phyloP scores from a whole-genome alignment of 371 early-diverging fungal species.

The Funneliformis caledonium region DNA sequence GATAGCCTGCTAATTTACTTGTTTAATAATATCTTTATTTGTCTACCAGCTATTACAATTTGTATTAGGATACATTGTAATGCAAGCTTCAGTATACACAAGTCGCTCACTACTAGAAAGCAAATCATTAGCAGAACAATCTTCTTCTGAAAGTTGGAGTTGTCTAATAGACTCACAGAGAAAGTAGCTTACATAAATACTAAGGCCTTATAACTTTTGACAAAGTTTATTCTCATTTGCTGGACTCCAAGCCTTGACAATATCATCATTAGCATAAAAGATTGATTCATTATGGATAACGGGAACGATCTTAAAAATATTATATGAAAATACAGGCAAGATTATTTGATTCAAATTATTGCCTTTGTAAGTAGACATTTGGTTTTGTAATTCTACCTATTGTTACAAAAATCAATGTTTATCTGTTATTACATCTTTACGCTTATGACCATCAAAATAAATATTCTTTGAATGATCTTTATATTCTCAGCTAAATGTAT shows the following conservation, averaged over 20 bases:
- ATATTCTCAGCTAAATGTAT: background rate
- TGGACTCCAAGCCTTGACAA: background rate
- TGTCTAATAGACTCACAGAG: constrained; percentile 2
- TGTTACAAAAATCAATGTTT: constrained; percentile 4
- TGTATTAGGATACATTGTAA: background rate
- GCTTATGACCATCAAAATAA: constrained; percentile 21
- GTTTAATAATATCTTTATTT: constrained; percentile 7
- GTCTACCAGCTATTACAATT: constrained; percentile 22
- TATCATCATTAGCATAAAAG: constrained; percentile 33
- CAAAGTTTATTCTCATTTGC: background rate
- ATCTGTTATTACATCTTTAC: constrained; percentile 17
- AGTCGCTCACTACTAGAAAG: background rate
- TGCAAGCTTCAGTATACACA: background rate
- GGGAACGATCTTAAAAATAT: background rate
- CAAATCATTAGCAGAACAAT: background rate
- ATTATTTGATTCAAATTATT: constrained; percentile 4
- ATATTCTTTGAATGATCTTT: constrained; percentile 9
- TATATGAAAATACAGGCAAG: background rate
- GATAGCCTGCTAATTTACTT: constrained; percentile 15
- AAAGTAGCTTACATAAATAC: constrained; percentile 17
- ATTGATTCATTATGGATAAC: constrained; percentile 28
- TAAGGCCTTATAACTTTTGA: constrained; percentile 15
- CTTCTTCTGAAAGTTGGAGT: background rate
- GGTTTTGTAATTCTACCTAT: background rate
- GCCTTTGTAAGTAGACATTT: background rate